A percentile compares a stretch with the other conserved stretches of the same genome.
Evolutionary conservation across 73 alveolate genomes (phyloP).

Genomic region (Stentor roeselii): DNA sequence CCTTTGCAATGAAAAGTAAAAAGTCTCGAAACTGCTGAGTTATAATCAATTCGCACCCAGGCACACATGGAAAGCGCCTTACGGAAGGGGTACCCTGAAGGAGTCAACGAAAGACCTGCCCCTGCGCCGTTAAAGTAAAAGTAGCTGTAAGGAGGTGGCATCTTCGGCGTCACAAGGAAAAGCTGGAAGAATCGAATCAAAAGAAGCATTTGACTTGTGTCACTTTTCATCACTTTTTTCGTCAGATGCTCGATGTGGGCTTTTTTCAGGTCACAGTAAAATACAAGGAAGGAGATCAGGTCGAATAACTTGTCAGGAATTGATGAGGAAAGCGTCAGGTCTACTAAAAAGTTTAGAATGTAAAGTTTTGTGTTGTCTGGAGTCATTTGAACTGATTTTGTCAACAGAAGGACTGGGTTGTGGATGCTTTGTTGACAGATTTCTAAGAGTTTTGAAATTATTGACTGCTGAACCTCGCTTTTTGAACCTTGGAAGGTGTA

Average conservation of each 20-base stretch:
- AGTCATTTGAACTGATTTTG: not conserved
- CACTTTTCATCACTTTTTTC: not conserved
- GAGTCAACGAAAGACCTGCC: not conserved
- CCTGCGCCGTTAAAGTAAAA: conserved; percentile 17
- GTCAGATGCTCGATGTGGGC: not conserved
- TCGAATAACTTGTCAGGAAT: not conserved
- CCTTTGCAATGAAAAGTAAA: conserved; percentile 4
- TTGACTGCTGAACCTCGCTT: not conserved
- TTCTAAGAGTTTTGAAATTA: not conserved
- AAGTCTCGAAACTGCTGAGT: not conserved
- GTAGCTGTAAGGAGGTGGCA: conserved; percentile 13
- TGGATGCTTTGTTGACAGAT: not conserved
- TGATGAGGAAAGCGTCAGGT: not conserved
- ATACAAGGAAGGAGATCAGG: not conserved
- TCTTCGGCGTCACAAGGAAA: not conserved
- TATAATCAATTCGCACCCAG: not conserved
- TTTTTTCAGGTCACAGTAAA: not conserved
- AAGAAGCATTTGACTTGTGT: not conserved
- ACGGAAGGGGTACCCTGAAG: not conserved
- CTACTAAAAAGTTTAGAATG: not conserved
- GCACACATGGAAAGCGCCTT: conserved; percentile 1
- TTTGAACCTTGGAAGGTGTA: not conserved
- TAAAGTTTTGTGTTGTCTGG: conserved; percentile 11
- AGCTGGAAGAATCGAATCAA: not conserved
- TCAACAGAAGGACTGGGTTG: not conserved